phyloP scores from a whole-genome alignment of 805 yeast species.

The Saturnispora galanensis region DNA sequence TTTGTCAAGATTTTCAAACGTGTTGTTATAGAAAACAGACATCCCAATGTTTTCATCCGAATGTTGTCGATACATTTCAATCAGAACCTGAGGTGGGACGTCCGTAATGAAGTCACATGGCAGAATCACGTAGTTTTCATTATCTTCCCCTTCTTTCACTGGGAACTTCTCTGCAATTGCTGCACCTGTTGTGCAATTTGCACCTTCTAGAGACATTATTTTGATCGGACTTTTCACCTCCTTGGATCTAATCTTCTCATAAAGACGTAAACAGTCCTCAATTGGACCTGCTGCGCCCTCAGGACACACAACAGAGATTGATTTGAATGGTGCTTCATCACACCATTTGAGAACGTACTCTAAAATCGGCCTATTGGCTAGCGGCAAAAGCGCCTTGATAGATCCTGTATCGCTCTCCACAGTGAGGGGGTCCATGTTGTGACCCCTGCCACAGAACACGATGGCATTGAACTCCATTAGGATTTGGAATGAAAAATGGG shows the following conservation, averaged over 20 bases:
- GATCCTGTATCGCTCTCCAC: conserved; percentile 50
- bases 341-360: conserved; percentile 90
- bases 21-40: conserved; percentile 67
- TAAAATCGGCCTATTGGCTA: conserved; percentile 84
- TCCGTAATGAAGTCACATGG: conserved; percentile 95
- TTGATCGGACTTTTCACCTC: conserved; percentile 34
- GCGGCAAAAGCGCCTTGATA: conserved; percentile 79
- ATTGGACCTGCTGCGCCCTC: conserved; percentile 38
- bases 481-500: neutral
- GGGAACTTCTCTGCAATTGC: conserved; percentile 31
- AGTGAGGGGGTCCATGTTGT: conserved; percentile 61
- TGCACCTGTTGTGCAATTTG: conserved; percentile 45
- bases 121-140: conserved; percentile 59
- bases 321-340: conserved; percentile 68
- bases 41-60: conserved; percentile 61
- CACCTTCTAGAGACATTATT: conserved; percentile 35
- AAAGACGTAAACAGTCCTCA: conserved; percentile 37
- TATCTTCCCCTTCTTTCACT: neutral
- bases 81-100: conserved; percentile 78
- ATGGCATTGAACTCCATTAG: conserved; percentile 88
- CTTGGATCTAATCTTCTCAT: conserved; percentile 24
- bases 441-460: conserved; percentile 82
- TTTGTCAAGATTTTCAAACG: conserved; percentile 67
- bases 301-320: conserved; percentile 51
- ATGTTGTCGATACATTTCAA: conserved; percentile 73